These are phyloP conservation scores for Gryganskiella cystojenkinii DNA, from an alignment of 192 early-diverging fungal species.

Conservation along the genomic window DNA sequence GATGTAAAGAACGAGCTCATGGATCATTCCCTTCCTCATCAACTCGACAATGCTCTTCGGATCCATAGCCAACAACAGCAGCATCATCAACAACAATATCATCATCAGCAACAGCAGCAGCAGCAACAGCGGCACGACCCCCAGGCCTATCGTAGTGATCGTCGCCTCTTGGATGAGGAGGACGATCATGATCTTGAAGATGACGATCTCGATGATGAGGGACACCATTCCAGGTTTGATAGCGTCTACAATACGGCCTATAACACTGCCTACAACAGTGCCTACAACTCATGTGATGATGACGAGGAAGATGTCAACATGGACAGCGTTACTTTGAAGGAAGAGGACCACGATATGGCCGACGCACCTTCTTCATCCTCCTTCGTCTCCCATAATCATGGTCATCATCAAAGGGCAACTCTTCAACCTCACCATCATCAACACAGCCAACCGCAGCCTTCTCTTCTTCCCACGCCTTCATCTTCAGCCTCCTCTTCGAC, in stretches of 20 bases:
- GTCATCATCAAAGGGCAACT: conserved; percentile 4
- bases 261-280: conserved; percentile 41
- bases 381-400: not conserved
- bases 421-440: conserved; percentile 17
- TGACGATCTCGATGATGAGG: conserved; percentile 14
- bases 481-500: too few relatives aligned
- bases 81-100: not conserved
- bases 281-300: conserved; percentile 43
- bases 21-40: not conserved
- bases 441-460: not conserved
- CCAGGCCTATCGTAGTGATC: conserved; percentile 23
- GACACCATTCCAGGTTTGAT: conserved; percentile 16
- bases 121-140: not conserved
- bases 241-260: conserved; percentile 44
- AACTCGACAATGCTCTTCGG: not conserved
- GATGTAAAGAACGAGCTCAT: too few relatives aligned
- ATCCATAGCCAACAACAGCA: not conserved
- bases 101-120: too few relatives aligned
- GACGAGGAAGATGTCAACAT: conserved; percentile 48
- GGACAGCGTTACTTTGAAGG: conserved; percentile 36
- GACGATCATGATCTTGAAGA: conserved; percentile 16
- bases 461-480: too few relatives aligned
- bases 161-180: conserved; percentile 12
- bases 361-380: conserved; percentile 33
- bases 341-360: conserved; percentile 41